Evolutionary conservation across 768 basidiomycete genomes (phyloP).

Genomic region (Pisolithus sp.): DNA sequence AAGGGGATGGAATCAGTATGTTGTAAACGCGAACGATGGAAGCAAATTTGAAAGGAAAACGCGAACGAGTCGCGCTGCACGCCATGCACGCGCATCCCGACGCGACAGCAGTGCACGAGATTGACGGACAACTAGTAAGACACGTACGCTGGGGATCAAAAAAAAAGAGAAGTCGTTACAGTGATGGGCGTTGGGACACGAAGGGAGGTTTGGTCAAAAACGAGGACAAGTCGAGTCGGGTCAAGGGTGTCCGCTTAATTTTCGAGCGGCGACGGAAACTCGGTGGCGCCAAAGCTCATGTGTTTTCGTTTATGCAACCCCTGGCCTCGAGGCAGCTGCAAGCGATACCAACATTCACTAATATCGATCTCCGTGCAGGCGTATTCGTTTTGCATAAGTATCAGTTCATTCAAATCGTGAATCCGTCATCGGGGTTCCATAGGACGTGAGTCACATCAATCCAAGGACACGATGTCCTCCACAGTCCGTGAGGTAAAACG

Average conservation of each 20-base stretch:
- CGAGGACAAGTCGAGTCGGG: constrained; percentile 24
- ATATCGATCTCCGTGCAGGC: too few species aligned
- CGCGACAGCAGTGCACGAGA: constrained; percentile 8
- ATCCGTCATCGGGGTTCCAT: too few species aligned
- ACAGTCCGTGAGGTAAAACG: too few species aligned
- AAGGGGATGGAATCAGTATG: constrained; percentile 21
- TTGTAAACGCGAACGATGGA: constrained; percentile 10
- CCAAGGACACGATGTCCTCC: too few species aligned
- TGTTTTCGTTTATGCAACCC: constrained; percentile 12
- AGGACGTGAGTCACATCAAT: too few species aligned
- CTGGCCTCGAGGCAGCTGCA: constrained; percentile 1
- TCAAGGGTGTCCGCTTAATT: constrained; percentile 34
- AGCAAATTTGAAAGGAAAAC: constrained; percentile 17
- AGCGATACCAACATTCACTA: neutral
- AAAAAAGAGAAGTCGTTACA: constrained; percentile 23
- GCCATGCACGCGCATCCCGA: constrained; percentile 20
- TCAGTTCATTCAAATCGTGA: neutral
- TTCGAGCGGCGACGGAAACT: constrained; percentile 28
- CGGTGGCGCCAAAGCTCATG: constrained; percentile 15
- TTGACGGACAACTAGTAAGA: constrained; percentile 3
- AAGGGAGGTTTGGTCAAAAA: constrained; percentile 31
- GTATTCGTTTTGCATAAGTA: neutral
- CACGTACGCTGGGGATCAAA: constrained; percentile 26
- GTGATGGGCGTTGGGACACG: constrained; percentile 27
- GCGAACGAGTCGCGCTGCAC: constrained; percentile 19